These are phyloP conservation scores for Leptodermis oblonga DNA, from an alignment of 257 asterid species.

Conservation along the genomic window DNA sequence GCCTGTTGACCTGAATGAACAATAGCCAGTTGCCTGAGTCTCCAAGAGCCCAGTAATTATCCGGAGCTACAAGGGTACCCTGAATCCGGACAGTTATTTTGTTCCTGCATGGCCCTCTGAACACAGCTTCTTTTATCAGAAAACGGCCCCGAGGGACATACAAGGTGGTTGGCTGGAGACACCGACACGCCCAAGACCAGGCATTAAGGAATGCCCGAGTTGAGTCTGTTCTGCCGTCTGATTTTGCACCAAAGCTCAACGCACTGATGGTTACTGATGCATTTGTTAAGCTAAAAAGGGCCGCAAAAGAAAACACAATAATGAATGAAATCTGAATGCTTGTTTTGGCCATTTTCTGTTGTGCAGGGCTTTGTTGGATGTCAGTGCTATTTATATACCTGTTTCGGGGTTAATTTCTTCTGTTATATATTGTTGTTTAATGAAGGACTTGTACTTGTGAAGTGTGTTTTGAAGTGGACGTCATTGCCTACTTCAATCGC, in stretches of 20 bases:
- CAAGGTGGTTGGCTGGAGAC: slow-evolving; percentile 36
- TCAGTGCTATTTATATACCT: neutral
- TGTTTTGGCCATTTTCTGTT: slow-evolving; percentile 20
- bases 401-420: neutral
- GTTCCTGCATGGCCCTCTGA: slow-evolving; percentile 55
- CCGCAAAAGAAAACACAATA: slow-evolving; percentile 14
- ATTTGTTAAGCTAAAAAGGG: slow-evolving; percentile 13
- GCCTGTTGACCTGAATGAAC: slow-evolving; percentile 39
- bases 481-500: slow-evolving; percentile 3
- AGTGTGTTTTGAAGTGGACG: neutral
- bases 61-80: slow-evolving; percentile 57
- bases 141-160: slow-evolving; percentile 57
- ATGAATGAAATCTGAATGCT: slow-evolving; percentile 4
- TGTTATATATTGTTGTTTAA: neutral
- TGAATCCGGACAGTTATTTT: slow-evolving; percentile 35
- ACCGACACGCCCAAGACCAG: slow-evolving; percentile 65
- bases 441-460: neutral
- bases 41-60: slow-evolving; percentile 33
- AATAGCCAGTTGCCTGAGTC: slow-evolving; percentile 52
- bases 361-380: neutral
- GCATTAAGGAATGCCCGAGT: slow-evolving; percentile 52
- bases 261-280: slow-evolving; percentile 41
- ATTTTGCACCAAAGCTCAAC: slow-evolving; percentile 47
- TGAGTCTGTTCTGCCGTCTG: slow-evolving; percentile 64
- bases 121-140: slow-evolving; percentile 35